phyloP scores from a whole-genome alignment of 1,139 yeast genomes.

The Suhomyces bokatorum region DNA sequence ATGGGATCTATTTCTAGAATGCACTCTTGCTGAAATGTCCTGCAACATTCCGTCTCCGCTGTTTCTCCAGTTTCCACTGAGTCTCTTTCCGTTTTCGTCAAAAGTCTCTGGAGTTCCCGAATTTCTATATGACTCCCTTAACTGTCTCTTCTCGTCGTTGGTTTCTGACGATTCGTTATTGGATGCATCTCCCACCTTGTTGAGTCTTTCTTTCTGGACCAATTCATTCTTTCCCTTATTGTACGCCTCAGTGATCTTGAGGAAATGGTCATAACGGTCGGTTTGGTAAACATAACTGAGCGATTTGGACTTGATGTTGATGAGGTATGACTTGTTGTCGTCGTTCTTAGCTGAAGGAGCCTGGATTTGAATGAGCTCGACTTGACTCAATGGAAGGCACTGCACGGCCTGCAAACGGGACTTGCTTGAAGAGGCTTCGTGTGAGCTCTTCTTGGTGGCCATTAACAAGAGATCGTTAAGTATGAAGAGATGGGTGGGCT shows the following conservation, averaged over 20 bases:
- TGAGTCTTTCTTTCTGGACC: conserved; percentile 47
- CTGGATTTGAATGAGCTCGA: conserved; percentile 47
- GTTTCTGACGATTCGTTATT: conserved; percentile 10
- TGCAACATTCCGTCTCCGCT: conserved; percentile 47
- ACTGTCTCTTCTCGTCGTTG: conserved; percentile 42
- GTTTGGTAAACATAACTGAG: conserved; percentile 64
- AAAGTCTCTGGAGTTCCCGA: conserved; percentile 30
- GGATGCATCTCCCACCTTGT: conserved; percentile 28
- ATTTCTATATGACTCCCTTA: conserved; percentile 42
- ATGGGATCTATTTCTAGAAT: conserved; percentile 53
- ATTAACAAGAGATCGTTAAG: conserved; percentile 76
- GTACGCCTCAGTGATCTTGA: conserved; percentile 57
- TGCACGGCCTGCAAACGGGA: conserved; percentile 66
- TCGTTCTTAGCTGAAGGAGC: conserved; percentile 23
- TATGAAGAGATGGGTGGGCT: conserved; percentile 73
- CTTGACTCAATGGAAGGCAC: conserved; percentile 75
- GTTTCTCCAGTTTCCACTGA: conserved; percentile 33
- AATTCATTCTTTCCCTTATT: conserved; percentile 67
- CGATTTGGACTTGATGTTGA: conserved; percentile 49
- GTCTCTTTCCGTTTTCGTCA: conserved; percentile 33
- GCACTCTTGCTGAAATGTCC: conserved; percentile 56
- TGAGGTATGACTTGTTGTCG: conserved; percentile 36
- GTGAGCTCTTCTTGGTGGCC: conserved; percentile 59
- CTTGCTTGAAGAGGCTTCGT: conserved; percentile 20
- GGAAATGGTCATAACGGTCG: conserved; percentile 59